Base-by-base conservation (phyloP, 2,329 filamentous ascomycete genomes). In the Hymenoscyphus fructigenus region DNA sequence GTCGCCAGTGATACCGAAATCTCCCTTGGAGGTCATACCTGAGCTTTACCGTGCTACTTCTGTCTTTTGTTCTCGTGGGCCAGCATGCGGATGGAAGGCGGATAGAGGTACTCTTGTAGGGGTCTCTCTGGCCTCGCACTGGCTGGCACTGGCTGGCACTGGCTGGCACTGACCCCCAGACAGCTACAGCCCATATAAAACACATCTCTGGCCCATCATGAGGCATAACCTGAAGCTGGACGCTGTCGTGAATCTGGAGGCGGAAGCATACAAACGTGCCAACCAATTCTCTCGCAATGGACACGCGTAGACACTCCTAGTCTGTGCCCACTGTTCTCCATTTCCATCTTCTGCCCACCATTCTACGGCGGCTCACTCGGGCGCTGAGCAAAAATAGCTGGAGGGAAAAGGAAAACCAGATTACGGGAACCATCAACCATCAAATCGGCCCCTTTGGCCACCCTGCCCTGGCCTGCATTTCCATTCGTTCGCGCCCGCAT, bases 111-210 rank as follows among this genome's bases (percentile, higher is more conserved):
- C 34, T 15, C 34, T 36, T 15, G 10, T 12, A 4, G 10, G 14
- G 10, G 34, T 12, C 9, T 12, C 14, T 47, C 7, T 20, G 3
- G 6, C 7, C 41, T 23, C 20, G n/a, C 14, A 50, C 44, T 23
- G 44, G n/a, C 44, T 20, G 44, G 44, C 44, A 50, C 6, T 23
- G 20, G 20, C 44, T 23, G n/a, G n/a, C 14, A 50, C 44, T 23
- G 44, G n/a, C 44, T 20, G 44, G 44, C 44, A 50, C 6, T 23
- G 20, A 10, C 44, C 12, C n/a, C n/a, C n/a, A n/a, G n/a, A n/a
- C n/a, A n/a, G n/a, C n/a, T n/a, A n/a, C n/a, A 36, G 34, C 34
- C 44, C 44, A 50, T 50, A 50, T 50, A 50, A 50, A 50, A 50
- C 44, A 50, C 44, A 3, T 23, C 34, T 5, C 44, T 23, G 44